These are phyloP conservation scores for Turritis glabra DNA, from an alignment of 345 rosid species.

Conservation along the genomic window DNA sequence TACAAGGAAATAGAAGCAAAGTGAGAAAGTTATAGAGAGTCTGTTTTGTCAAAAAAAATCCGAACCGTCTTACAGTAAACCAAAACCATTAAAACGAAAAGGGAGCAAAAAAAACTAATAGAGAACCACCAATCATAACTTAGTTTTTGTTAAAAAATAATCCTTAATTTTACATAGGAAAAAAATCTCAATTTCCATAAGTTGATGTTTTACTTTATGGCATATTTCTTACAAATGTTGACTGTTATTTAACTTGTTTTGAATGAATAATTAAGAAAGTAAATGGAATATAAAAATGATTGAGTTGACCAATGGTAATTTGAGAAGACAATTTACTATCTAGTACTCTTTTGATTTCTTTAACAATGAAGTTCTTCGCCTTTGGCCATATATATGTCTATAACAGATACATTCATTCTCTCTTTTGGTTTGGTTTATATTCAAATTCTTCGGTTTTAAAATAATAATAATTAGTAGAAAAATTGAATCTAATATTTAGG, in stretches of 20 bases:
- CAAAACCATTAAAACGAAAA: too few species aligned
- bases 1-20: not conserved
- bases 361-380: too few species aligned
- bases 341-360: too few species aligned
- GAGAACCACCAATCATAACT: not conserved
- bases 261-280: not conserved
- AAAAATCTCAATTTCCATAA: not conserved
- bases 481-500: too few species aligned
- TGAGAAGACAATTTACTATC: not conserved
- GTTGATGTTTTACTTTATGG: not conserved
- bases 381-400: too few species aligned
- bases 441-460: too few species aligned
- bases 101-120: not conserved
- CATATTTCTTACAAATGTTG: not conserved
- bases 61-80: not conserved
- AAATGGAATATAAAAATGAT: not conserved
- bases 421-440: too few species aligned
- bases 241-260: not conserved
- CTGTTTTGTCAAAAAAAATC: not conserved
- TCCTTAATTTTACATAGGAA: not conserved
- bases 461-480: too few species aligned
- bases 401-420: too few species aligned
- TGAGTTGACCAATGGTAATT: not conserved
- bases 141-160: not conserved
- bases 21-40: not conserved